Conservation (phyloP, 495 filamentous ascomycete species). For the Hypoxylon lienhwacheense region DNA sequence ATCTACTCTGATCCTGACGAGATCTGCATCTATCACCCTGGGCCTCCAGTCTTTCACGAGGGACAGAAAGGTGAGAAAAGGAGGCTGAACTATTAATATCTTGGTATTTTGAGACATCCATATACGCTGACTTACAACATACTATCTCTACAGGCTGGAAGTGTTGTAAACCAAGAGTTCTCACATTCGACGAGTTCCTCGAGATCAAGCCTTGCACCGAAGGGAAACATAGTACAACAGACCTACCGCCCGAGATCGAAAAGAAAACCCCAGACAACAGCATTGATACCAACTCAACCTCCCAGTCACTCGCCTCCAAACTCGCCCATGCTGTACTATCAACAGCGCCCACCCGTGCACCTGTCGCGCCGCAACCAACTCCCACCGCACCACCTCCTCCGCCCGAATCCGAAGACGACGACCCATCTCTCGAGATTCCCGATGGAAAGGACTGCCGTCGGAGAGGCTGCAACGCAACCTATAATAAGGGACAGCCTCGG, state of each 20-base stretch:
- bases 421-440: constrained; percentile 68
- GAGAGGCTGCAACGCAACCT: constrained; percentile 67
- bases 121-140: constrained; percentile 4
- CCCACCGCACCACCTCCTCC: constrained; percentile 64
- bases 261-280: constrained; percentile 44
- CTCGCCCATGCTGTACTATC: constrained; percentile 44
- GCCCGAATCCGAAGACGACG: constrained; percentile 86
- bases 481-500: constrained; percentile 59
- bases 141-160: constrained; percentile 82
- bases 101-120: too few relatives aligned
- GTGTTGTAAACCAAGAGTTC: constrained; percentile 96
- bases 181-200: constrained; percentile 99
- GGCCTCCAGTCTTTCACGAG: constrained; percentile 94
- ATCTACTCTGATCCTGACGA: constrained; percentile 80
- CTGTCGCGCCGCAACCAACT: constrained; percentile 56
- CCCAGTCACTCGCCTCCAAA: constrained; percentile 39
- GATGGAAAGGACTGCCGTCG: constrained; percentile 76
- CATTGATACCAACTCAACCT: constrained; percentile 32
- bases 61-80: constrained; percentile 91
- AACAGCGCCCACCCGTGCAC: constrained; percentile 51
- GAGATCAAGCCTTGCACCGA: constrained; percentile 90
- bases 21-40: constrained; percentile 88
- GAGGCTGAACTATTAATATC: too few relatives aligned
- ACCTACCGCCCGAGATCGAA: constrained; percentile 60
- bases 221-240: constrained; percentile 88